These are phyloP conservation scores for Colletotrichum sp. DNA, from an alignment of 2,329 filamentous ascomycete genomes.

Conservation along the genomic window DNA sequence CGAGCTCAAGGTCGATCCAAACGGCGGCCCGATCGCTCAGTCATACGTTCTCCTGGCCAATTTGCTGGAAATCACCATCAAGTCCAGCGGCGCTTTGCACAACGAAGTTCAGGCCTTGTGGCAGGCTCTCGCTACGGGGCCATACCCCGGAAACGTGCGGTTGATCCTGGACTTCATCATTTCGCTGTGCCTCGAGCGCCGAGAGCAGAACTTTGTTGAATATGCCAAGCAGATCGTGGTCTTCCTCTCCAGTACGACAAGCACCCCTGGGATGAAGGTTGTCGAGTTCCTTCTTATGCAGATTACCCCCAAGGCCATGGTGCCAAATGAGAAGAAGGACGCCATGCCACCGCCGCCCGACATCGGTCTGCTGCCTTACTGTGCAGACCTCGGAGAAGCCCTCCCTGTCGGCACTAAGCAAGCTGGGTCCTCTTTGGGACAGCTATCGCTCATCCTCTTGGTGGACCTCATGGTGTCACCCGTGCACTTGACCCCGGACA, in stretches of 20 bases:
- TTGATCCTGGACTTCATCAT: constrained; percentile 97
- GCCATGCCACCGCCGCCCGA: constrained; percentile 75
- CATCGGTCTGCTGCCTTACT: constrained; percentile 79
- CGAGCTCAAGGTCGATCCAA: constrained; percentile 89
- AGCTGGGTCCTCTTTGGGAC: constrained; percentile 88
- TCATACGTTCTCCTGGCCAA: constrained; percentile 97
- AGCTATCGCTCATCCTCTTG: constrained; percentile 89
- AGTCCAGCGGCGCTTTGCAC: constrained; percentile 84
- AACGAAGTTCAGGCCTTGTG: constrained; percentile 97
- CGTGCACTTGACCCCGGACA: constrained; percentile 77
- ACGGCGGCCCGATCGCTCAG: constrained; percentile 85
- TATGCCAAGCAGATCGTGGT: constrained; percentile 99
- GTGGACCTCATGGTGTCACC: constrained; percentile 97
- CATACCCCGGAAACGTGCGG: constrained; percentile 91
- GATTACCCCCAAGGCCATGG: constrained; percentile 95
- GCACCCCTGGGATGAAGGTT: constrained; percentile 82
- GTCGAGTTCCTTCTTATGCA: constrained; percentile 93
- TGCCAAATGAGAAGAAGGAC: constrained; percentile 82
- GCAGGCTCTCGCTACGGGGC: constrained; percentile 94
- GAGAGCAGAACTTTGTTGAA: constrained; percentile 97
- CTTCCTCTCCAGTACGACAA: constrained; percentile 82
- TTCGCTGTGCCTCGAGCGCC: constrained; percentile 85
- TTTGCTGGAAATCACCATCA: constrained; percentile 94
- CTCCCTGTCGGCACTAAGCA: constrained; percentile 91
- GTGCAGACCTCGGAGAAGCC: constrained; percentile 81